Evolutionary conservation across 768 basidiomycete species (phyloP), one percentile per base, ranked within the genome.

Genomic region (Mycena belliarum): DNA sequence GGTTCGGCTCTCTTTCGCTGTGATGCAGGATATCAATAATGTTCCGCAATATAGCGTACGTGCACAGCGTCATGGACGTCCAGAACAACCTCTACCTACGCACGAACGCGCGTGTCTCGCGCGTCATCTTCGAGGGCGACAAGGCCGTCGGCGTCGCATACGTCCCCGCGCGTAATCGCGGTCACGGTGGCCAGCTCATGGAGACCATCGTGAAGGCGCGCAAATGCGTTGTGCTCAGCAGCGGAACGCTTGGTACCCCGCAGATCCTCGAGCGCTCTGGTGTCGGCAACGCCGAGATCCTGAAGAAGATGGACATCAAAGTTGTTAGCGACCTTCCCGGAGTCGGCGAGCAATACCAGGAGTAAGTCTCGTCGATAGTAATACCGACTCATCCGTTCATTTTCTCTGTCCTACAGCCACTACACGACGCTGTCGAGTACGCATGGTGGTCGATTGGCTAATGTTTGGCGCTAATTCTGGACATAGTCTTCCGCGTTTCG

Each of bases 181-280:
- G 70, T 9, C 75, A 85, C 63, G 73, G 69, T 16, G 84, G 75
- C 21, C 69, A 80, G 59, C 64, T 85, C 44, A 70, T 71, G 49
- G 87, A 89, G 73, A 87, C 83, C 5, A 82, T 87, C 55, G 86
- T 87, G 56, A 77, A 77, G 60, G 86, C 86, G 1, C 80, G 85
- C 68, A 88, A 87, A 70, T 80, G 73, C 66, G 87, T 89, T 62
- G 85, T 88, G 12, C 42, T 89, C 38, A 83, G 83, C 65, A 79
- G 79, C 28, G 86, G 87, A 4, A 88, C 87, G 4, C 80, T 88
- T 15, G 87, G 87, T 21, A 87, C 84, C 2, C 87, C 87, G 15
- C 87, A 84, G 75, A 88, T 89, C 63, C 75, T 89, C 52, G 87
- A 89, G 73, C 84, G 86, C 60, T 86, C 85, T 44, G 87, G 87